A percentile compares a stretch with the other conserved stretches of the same genome.
Conservation (phyloP, 2,329 filamentous ascomycete species). For the Aspergillus terreus region DNA sequence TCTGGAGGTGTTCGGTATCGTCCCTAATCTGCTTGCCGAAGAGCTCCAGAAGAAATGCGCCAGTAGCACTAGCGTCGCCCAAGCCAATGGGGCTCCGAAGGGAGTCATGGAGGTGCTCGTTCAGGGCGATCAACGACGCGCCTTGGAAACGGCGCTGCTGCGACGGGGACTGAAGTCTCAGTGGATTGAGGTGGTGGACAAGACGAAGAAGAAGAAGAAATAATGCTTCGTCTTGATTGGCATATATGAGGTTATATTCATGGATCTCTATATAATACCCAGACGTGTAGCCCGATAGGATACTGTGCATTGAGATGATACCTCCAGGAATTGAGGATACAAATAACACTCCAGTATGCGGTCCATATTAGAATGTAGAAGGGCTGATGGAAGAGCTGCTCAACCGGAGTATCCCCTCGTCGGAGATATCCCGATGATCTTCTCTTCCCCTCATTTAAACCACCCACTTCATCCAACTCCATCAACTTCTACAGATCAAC, state of each 20-base stretch:
- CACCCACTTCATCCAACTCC: neutral
- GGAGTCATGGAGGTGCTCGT: slow-evolving; percentile 65
- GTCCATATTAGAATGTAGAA: no score
- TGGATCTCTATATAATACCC: neutral
- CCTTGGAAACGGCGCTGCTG: slow-evolving; percentile 57
- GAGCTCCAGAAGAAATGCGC: slow-evolving; percentile 66
- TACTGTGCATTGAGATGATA: no score
- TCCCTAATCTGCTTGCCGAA: slow-evolving; percentile 58
- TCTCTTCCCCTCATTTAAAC: neutral
- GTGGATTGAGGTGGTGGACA: slow-evolving; percentile 64
- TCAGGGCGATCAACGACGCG: slow-evolving; percentile 63
- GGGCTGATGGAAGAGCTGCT: no score
- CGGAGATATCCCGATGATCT: slow-evolving; percentile 2
- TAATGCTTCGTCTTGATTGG: slow-evolving; percentile 12
- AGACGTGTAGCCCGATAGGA: no score
- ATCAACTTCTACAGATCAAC: neutral
- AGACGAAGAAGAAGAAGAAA: slow-evolving; percentile 65
- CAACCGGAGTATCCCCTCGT: neutral
- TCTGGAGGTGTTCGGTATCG: slow-evolving; percentile 59
- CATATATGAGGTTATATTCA: neutral
- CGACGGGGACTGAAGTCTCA: slow-evolving; percentile 56
- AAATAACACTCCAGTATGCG: no score
- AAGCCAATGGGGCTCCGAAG: slow-evolving; percentile 59
- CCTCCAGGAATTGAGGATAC: no score
- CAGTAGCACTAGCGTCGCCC: slow-evolving; percentile 62